Evolutionary conservation across 2,329 filamentous ascomycete genomes (phyloP), one percentile per base, ranked within the genome.

Genomic region (Graphiopsis chlorocephala): DNA sequence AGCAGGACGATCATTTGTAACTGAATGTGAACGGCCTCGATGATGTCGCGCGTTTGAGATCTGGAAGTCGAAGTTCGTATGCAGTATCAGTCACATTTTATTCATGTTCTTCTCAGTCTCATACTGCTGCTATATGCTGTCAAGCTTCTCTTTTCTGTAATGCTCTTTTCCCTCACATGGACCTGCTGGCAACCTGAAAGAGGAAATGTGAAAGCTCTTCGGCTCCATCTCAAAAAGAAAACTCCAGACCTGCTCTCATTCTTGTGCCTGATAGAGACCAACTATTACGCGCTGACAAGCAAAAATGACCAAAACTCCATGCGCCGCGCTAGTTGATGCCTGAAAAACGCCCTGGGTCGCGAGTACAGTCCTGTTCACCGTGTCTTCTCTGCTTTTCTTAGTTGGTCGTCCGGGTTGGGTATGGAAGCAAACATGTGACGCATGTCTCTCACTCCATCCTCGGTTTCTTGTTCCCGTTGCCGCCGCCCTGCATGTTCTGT

Each of bases 401-500:
- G n/a, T n/a, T 15, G 26, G 25, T n/a, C 11, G 33, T 3, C n/a
- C 14, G n/a, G n/a, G 38, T 45, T 15, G 17, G 35, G 17, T 20
- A 17, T 0, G 1, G 7, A 12, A 31, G 2, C 25, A n/a, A 1
- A n/a, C 15, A 53, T 53, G 17, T n/a, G 5, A 45, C 23, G 38
- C 38, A 20, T 45, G 38, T n/a, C 11, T 33, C 38, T 56, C 42
- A 64, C 55, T 64, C 62, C 53, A 64, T 59, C 38, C 67, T 66
- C 61, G 67, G 66, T 63, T 66, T 63, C 58, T 70, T 70, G 63
- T 66, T 67, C 47, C 55, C 58, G 33, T 64, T 55, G 14, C 38
- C 38, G 38, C 38, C 38, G 26, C 82, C 81, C 75, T 80, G 78
- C 78, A 82, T 83, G 25, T 77, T 79, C 80, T 79, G 50, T 79